Evolutionary conservation across 495 filamentous ascomycete genomes (phyloP).

Genomic region (Penicillium antarcticum): DNA sequence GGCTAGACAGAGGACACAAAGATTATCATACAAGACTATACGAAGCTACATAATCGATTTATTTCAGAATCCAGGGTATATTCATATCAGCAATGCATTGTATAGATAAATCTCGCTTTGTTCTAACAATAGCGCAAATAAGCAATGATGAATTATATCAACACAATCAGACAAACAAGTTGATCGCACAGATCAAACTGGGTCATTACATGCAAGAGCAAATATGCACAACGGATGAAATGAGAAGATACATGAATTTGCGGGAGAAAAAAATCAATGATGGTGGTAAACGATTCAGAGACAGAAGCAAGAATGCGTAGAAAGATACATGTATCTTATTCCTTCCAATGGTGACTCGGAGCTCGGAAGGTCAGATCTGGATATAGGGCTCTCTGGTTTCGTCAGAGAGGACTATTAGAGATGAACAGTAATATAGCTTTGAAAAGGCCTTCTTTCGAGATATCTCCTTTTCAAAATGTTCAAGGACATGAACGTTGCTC

Average conservation of each 20-base stretch:
- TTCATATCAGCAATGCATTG: conserved; percentile 13
- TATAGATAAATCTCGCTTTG: conserved; percentile 9
- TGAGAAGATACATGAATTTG: conserved; percentile 1
- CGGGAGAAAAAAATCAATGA: neutral
- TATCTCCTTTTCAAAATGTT: no score
- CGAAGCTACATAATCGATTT: neutral
- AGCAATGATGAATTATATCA: conserved; percentile 5
- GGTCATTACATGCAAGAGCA: conserved; percentile 8
- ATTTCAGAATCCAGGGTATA: neutral
- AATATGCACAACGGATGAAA: conserved; percentile 7
- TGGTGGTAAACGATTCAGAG: neutral
- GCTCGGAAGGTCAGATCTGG: no score
- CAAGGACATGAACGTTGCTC: neutral
- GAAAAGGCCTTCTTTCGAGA: no score
- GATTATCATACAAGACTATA: no score
- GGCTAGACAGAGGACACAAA: no score
- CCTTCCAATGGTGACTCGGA: no score
- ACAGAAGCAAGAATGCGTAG: neutral
- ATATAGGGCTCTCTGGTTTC: no score
- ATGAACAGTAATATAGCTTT: neutral
- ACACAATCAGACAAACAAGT: conserved; percentile 1
- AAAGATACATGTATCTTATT: no score
- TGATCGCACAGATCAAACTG: neutral
- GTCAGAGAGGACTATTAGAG: neutral
- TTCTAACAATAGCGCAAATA: conserved; percentile 7